Conservation (phyloP, 177 flowering plant genomes). For the Vitis hybrid region DNA sequence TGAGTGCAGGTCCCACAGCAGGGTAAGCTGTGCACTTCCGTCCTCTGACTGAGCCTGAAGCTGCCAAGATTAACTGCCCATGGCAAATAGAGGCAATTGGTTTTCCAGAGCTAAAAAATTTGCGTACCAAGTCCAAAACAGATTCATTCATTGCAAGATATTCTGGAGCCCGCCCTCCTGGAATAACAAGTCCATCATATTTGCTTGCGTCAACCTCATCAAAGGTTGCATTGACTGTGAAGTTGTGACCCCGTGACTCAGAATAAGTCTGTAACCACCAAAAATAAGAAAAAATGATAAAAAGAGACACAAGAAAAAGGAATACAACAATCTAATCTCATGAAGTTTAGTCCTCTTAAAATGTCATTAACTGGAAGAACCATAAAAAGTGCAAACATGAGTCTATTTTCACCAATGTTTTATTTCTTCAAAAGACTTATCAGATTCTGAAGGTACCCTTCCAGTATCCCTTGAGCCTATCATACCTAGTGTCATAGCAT, state of each 20-base stretch:
- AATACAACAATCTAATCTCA: neutral
- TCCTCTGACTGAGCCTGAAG: slow-evolving; percentile 72
- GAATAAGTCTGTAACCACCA: slow-evolving; percentile 63
- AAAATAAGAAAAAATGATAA: neutral
- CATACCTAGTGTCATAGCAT: no score
- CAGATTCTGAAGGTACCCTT: no score
- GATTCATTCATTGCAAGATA: slow-evolving; percentile 81
- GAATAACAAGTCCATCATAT: slow-evolving; percentile 84
- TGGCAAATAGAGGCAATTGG: slow-evolving; percentile 91
- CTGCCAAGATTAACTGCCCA: slow-evolving; percentile 91
- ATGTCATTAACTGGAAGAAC: no score
- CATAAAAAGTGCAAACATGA: no score
- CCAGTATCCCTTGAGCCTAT: no score
- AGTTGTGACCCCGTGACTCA: slow-evolving; percentile 89
- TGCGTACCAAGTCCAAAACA: slow-evolving; percentile 56
- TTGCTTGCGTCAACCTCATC: slow-evolving; percentile 64
- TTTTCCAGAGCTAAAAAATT: slow-evolving; percentile 56
- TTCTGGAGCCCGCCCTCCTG: slow-evolving; percentile 96
- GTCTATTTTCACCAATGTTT: no score
- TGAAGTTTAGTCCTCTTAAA: no score
- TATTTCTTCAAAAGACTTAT: no score
- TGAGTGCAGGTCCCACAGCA: slow-evolving; percentile 58
- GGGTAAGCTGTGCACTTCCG: slow-evolving; percentile 79
- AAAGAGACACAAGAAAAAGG: neutral
- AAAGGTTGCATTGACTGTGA: slow-evolving; percentile 83